Base-by-base conservation (phyloP, 441 rosid genomes). In the Arabidopsis hybrid region DNA sequence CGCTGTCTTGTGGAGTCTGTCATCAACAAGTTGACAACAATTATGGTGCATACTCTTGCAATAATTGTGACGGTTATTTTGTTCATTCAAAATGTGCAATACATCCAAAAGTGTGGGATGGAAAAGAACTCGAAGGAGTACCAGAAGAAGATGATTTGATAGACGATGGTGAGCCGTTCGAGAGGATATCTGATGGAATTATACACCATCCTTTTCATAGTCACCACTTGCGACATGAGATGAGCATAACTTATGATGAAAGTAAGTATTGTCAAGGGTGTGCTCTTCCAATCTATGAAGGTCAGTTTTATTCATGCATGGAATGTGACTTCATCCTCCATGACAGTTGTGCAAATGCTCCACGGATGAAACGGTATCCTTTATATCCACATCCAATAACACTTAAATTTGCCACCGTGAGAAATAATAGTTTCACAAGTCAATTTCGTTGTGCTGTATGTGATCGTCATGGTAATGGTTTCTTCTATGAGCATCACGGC, bases 1-100 rank as follows among this genome's bases (percentile, higher is more conserved):
- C 26, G 26, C 26, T 21, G 26, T 21, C 26, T 21, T 21, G 26
- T 21, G 58, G 74, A 17, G 39, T 59, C 5, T 70, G 74, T n/a
- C 74, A 4, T 0, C 7, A 13, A 49, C 29, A 8, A 8, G 53
- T 49, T 17, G 53, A 49, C 53, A 17, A 49, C 29, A 49, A 49
- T 4, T 49, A 49, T 49, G 53, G 29, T 8, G 53, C 53, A 49
- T 49, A 49, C 53, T 3, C 53, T 8, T 49, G 53, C 29, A 17
- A 8, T 1, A 49, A 16, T 16, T 49, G 53, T 17, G 53, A 17
- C 8, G 53, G 26, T 49, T 49, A 49, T 49, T 17, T 43, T 42
- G n/a, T 55, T 9, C 49, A 49, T 65, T 39, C 17, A 12, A 59
- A 10, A 58, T 66, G 16, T 49, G 53, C 53, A 3, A 2, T 17